Base-by-base conservation (phyloP, 208 protist species). In the Wallacemonas sp. region DNA sequence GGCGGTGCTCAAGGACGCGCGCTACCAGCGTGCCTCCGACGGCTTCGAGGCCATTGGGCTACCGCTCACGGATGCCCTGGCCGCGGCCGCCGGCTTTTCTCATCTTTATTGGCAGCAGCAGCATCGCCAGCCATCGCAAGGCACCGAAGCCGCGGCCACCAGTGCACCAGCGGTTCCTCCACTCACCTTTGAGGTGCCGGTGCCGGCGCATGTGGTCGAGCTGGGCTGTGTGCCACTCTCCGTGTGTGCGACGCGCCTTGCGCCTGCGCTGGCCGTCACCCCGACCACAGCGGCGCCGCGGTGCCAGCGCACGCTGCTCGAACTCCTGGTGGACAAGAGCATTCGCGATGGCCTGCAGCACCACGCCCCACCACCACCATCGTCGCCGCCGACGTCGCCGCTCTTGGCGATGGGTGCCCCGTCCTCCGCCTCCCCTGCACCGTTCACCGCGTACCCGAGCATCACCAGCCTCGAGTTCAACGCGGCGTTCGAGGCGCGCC, bases 361-460 rank as follows among this genome's bases (percentile, higher is more conserved):
- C 16, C 29, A 59, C n/a, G 26, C 18, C 36, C 36, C 36, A 14
- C 36, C 36, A 16, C 36, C 36, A 14, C 36, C 36, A 16, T 25
- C 20, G 44, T 49, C 44, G 7, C 44, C 44, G 44, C 44, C 18
- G 7, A 49, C 10, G 7, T 26, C 44, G n/a, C 44, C 44, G 16
- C 5, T 18, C 11, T 49, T 16, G 16, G 5, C 44, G 12, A 18
- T 7, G 16, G 44, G 18, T 49, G 7, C 16, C 16, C 12, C 44
- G 10, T 7, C 44, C 12, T n/a, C 54, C 41, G n/a, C 42, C n/a
- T 28, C 1, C 5, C 23, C 50, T 18, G 44, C 61, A 5, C 7
- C n/a, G 8, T 77, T 77, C 33, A 3, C 20, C 0, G 59, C 36
- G 57, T 77, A 72, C 54, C 72, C 72, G 41, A 72, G 65, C 65